Percentiles rank a stretch among this genome's conserved stretches.
Conservation (phyloP, 2,329 filamentous ascomycete species). For the Trematosphaeria pertusa region DNA sequence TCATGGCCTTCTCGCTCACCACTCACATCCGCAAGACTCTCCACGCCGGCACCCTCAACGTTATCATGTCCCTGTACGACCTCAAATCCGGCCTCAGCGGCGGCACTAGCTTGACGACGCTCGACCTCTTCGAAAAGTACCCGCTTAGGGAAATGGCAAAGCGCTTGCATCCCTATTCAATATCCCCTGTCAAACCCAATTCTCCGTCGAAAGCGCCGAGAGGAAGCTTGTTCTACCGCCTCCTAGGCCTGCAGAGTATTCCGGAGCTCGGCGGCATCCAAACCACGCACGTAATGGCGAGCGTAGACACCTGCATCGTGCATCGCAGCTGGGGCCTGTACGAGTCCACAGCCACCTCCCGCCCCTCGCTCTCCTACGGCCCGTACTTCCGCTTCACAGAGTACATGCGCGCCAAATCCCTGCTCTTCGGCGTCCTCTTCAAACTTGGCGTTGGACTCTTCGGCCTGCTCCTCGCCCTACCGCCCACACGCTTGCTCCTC, state of each 20-base stretch:
- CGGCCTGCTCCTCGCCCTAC: slow-evolving; percentile 55
- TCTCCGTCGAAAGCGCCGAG: slow-evolving; percentile 42
- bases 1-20: slow-evolving; percentile 62
- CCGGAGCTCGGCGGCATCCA: slow-evolving; percentile 67
- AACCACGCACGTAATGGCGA: slow-evolving; percentile 60
- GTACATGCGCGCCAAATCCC: slow-evolving; percentile 60
- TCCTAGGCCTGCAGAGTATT: slow-evolving; percentile 61
- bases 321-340: slow-evolving; percentile 67
- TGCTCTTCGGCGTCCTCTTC: slow-evolving; percentile 56
- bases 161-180: slow-evolving; percentile 58
- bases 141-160: slow-evolving; percentile 55
- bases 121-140: slow-evolving; percentile 63
- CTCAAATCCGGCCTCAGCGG: slow-evolving; percentile 59
- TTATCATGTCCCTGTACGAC: slow-evolving; percentile 61
- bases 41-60: slow-evolving; percentile 57
- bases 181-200: slow-evolving; percentile 55
- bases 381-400: slow-evolving; percentile 64
- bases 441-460: slow-evolving; percentile 58
- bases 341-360: slow-evolving; percentile 44
- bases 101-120: slow-evolving; percentile 68
- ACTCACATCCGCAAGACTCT: slow-evolving; percentile 61
- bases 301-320: slow-evolving; percentile 63
- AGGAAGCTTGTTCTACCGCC: slow-evolving; percentile 47
- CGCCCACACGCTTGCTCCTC: slow-evolving; percentile 58
- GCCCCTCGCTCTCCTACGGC: slow-evolving; percentile 58